Evolutionary conservation across 176 grass and related monocot species (phyloP).

Genomic region (Tuctoria greenei): DNA sequence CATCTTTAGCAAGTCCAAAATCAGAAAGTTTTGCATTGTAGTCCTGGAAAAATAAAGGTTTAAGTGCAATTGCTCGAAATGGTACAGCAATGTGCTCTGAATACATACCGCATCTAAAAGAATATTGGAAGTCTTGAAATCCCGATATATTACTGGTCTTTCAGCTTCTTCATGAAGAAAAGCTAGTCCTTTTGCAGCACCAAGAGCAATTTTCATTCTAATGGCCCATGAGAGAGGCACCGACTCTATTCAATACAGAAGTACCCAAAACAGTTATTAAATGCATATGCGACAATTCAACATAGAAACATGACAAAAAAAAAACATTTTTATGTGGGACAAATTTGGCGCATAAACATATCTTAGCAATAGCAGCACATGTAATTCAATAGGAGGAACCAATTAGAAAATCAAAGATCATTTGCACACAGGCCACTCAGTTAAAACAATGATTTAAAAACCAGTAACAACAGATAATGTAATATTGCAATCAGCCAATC

Average conservation of each 20-base stretch:
- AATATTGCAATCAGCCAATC: too few species aligned
- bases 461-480: background rate
- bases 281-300: slow-evolving; percentile 15
- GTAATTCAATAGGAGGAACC: background rate
- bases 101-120: slow-evolving; percentile 78
- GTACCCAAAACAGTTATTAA: slow-evolving; percentile 16
- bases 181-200: slow-evolving; percentile 90
- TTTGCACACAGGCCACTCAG: slow-evolving; percentile 6
- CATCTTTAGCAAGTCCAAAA: slow-evolving; percentile 99
- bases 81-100: slow-evolving; percentile 13
- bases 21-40: slow-evolving; percentile 98
- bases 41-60: slow-evolving; percentile 60
- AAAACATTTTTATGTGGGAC: background rate
- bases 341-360: slow-evolving; percentile 20
- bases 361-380: slow-evolving; percentile 28
- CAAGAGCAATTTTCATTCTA: slow-evolving; percentile 98
- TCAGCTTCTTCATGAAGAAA: slow-evolving; percentile 99
- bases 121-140: slow-evolving; percentile 99
- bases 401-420: background rate
- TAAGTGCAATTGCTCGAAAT: slow-evolving; percentile 29
- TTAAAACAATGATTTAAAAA: slow-evolving; percentile 3
- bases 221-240: slow-evolving; percentile 91
- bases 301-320: slow-evolving; percentile 15
- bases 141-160: slow-evolving; percentile 97
- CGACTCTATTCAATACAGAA: slow-evolving; percentile 58